Percentiles rank a stretch among this genome's conserved stretches.
phyloP scores from a whole-genome alignment of 257 asterid species.

The Ligustrum vulgare region DNA sequence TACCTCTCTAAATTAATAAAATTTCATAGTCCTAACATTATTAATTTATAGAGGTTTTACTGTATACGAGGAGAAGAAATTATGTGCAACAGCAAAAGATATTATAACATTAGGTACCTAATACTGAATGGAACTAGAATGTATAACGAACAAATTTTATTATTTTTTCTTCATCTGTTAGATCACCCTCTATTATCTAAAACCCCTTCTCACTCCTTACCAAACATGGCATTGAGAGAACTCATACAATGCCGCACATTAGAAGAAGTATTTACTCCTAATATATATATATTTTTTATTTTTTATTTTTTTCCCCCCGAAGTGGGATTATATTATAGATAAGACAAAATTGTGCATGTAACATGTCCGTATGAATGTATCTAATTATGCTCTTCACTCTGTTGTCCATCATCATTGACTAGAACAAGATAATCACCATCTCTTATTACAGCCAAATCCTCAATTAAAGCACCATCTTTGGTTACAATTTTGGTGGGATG shows the following conservation, averaged over 20 bases:
- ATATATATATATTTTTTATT: too few species aligned
- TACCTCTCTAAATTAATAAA: too few species aligned
- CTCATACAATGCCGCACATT: background rate
- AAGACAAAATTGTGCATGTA: background rate
- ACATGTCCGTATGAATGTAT: background rate
- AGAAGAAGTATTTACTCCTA: background rate
- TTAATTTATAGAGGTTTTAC: too few species aligned
- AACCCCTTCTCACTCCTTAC: too few species aligned
- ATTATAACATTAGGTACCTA: too few species aligned
- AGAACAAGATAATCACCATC: constrained; percentile 72
- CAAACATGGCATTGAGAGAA: background rate
- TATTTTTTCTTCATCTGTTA: too few species aligned
- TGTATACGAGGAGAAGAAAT: too few species aligned
- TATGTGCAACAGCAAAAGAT: too few species aligned
- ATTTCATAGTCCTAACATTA: too few species aligned
- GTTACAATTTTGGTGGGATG: constrained; percentile 42
- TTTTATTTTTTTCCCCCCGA: background rate
- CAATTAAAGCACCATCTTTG: constrained; percentile 55
- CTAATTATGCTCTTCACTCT: background rate
- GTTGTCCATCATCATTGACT: constrained; percentile 27
- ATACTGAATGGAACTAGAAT: too few species aligned
- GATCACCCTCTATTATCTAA: too few species aligned
- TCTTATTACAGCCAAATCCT: constrained; percentile 56
- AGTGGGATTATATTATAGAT: background rate
- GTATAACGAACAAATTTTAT: too few species aligned